Base-by-base conservation (phyloP, 164 flowering plant genomes). In the Macadamia tetraphylla region DNA sequence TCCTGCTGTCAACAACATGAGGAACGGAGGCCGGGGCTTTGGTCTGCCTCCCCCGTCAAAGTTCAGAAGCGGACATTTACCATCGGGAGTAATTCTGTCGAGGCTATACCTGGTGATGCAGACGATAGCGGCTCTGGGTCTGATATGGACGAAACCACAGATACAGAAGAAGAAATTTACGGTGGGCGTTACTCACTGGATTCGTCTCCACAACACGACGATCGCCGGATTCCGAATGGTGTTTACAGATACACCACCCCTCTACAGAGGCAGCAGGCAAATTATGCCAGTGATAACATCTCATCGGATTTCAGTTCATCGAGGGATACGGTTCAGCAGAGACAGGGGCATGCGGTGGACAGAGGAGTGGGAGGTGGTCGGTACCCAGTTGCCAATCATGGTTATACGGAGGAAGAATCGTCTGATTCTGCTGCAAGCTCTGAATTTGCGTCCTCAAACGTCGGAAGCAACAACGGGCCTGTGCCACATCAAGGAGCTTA, bases 361-460 rank as follows among this genome's bases (percentile, higher is more conserved):
- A 68, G 78, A 31, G 80, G 48, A 18, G 58, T 76, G 57, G 74
- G 75, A 30, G 78, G 62, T 13, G 83, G 77, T 29, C 76, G 79
- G 68, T 80, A 82, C 62, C 78, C 80, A 6, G 75, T 51, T 64
- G 75, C 74, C 48, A 55, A 55, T 60, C 73, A 72, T 75, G 84
- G 68, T 42, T 85, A 71, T 71, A 73, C 86, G 0, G 96, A 89
- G 68, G 92, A 88, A 15, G 96, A 87, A 63, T 80, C 80, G 1
- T 84, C 86, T 0, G 91, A 90, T 80, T 88, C 96, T 23, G 88
- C 80, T 63, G 81, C 78, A 29, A 88, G 98, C 74, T 90, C 98
- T 0, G 96, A 87, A 70, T 86, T 79, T 70, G 78, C 87, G 0
- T 74, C 85, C 6, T 74, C 85, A 0, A 84, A 73, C 48, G 79